A percentile compares a stretch with the other conserved stretches of the same genome.
phyloP scores from a whole-genome alignment of 208 protist genomes.

The Acanthamoeba healyi region DNA sequence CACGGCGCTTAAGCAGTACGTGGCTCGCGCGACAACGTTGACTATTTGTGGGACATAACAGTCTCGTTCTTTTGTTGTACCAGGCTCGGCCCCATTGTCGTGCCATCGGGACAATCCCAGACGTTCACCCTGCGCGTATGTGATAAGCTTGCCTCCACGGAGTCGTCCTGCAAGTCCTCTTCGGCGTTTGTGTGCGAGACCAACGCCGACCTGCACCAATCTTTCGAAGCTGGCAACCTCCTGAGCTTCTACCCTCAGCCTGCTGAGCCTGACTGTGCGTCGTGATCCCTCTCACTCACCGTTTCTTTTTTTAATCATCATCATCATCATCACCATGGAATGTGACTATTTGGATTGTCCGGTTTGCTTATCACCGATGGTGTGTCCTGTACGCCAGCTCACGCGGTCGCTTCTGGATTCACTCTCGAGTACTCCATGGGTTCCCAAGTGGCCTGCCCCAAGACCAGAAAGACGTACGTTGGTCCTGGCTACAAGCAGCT shows the following conservation, averaged over 20 bases:
- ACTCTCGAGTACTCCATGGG: slow-evolving; percentile 25
- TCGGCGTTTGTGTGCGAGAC: slow-evolving; percentile 62
- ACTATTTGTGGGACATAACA: background rate
- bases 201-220: slow-evolving; percentile 32
- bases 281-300: background rate
- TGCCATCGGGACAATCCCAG: background rate
- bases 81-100: slow-evolving; percentile 21
- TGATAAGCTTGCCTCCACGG: background rate
- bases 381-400: background rate
- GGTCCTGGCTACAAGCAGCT: no score
- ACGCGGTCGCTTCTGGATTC: slow-evolving; percentile 12
- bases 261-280: slow-evolving; percentile 12
- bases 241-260: background rate
- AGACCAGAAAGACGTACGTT: slow-evolving; percentile 40
- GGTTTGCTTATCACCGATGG: background rate
- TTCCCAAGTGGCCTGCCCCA: background rate
- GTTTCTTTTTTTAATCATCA: slow-evolving; percentile 21
- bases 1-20: slow-evolving; percentile 8
- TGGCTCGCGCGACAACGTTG: background rate
- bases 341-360: no score
- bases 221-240: slow-evolving; percentile 62
- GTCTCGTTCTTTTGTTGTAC: background rate
- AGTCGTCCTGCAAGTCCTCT: background rate
- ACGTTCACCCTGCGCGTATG: slow-evolving; percentile 58
- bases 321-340: no score